phyloP scores from a whole-genome alignment of 2,329 filamentous ascomycete genomes.

The Scedosporium minutisporum region DNA sequence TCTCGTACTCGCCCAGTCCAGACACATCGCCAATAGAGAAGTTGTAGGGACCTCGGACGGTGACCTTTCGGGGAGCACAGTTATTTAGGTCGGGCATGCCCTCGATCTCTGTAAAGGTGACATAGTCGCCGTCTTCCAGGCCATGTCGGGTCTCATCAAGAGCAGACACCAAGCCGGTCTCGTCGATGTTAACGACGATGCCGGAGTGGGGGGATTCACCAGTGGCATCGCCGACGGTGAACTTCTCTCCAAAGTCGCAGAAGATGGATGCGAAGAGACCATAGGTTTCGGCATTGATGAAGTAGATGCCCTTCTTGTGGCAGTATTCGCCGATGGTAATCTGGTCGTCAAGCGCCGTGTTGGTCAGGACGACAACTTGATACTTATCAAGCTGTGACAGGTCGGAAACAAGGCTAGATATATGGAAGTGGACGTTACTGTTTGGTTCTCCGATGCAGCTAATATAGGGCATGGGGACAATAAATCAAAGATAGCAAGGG shows the following conservation, averaged over 20 bases:
- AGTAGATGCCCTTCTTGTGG: constrained; percentile 84
- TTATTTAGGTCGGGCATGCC: constrained; percentile 86
- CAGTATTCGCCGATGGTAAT: constrained; percentile 83
- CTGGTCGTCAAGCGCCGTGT: constrained; percentile 72
- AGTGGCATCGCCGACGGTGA: constrained; percentile 80
- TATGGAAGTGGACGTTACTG: constrained; percentile 11
- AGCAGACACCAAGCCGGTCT: constrained; percentile 83
- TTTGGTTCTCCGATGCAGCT: no score
- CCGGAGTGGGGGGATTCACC: constrained; percentile 81
- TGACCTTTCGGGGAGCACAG: constrained; percentile 77
- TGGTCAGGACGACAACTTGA: constrained; percentile 86
- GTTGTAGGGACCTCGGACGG: constrained; percentile 91
- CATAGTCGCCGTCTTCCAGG: constrained; percentile 90
- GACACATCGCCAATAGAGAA: constrained; percentile 95
- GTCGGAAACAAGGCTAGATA: constrained; percentile 55
- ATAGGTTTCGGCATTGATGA: constrained; percentile 81
- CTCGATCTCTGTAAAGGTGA: constrained; percentile 87
- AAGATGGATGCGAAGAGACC: constrained; percentile 94
- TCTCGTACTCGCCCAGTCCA: constrained; percentile 74
- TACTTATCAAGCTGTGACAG: constrained; percentile 78
- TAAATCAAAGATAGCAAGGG: not conserved
- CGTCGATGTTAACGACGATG: constrained; percentile 82
- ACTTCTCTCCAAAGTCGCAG: constrained; percentile 93
- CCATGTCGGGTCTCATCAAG: constrained; percentile 92
- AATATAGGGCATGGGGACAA: not conserved